Conservation (phyloP, 768 basidiomycete genomes). For the Gyrodon lividus region DNA sequence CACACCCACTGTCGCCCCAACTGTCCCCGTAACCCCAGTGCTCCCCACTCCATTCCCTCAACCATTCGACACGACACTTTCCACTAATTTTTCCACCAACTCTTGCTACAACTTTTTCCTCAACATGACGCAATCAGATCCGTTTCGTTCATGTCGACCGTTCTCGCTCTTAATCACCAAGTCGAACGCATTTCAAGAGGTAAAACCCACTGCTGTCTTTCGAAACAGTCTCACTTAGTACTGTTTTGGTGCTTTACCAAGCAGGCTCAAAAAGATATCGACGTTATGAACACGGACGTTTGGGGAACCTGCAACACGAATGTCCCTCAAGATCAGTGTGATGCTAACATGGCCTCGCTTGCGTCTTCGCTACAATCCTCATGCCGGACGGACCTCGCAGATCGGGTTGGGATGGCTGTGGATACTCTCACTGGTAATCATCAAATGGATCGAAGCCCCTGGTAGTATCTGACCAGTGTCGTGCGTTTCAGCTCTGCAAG, state of each 20-base stretch:
- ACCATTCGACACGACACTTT: conserved; percentile 62
- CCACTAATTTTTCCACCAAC: conserved; percentile 62
- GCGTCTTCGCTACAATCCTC: conserved; percentile 43
- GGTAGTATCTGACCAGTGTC: not conserved
- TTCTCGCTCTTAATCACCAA: conserved; percentile 63
- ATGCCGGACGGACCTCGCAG: conserved; percentile 57
- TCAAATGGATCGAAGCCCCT: not conserved
- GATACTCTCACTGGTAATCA: conserved; percentile 55
- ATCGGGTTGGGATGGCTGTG: conserved; percentile 50
- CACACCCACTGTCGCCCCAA: conserved; percentile 19
- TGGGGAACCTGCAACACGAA: conserved; percentile 82
- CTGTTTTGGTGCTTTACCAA: conserved; percentile 3
- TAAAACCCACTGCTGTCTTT: conserved; percentile 30
- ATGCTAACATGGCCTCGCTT: conserved; percentile 68
- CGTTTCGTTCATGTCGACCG: conserved; percentile 75
- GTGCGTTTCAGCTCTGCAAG: conserved; percentile 48
- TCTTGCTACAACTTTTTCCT: conserved; percentile 69
- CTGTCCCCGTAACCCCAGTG: conserved; percentile 36
- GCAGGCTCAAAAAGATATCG: conserved; percentile 66
- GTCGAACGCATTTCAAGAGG: conserved; percentile 55
- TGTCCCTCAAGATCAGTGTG: conserved; percentile 48
- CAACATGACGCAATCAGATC: conserved; percentile 62
- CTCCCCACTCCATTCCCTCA: conserved; percentile 81
- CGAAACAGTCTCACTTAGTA: conserved; percentile 3
- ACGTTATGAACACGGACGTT: conserved; percentile 61